Evolutionary conservation across 2,329 filamentous ascomycete species (phyloP).

Genomic region (Podosphaera leucotricha): DNA sequence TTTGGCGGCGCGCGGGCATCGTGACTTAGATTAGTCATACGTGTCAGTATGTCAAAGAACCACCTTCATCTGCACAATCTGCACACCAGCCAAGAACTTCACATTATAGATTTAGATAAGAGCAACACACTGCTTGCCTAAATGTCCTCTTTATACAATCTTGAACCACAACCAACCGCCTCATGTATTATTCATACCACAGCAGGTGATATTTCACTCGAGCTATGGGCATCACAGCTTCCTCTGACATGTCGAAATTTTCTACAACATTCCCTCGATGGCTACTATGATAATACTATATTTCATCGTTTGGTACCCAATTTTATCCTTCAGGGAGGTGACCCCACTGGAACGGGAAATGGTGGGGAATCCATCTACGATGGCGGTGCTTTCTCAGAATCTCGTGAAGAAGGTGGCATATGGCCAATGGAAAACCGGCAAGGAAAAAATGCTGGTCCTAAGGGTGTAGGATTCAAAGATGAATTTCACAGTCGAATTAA

Average conservation of each 20-base stretch:
- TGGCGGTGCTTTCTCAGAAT: constrained; percentile 42
- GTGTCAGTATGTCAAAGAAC: too few relatives aligned
- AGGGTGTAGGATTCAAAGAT: constrained; percentile 44
- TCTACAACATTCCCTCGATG: constrained; percentile 79
- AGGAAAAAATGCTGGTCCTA: constrained; percentile 34
- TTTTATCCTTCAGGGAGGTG: constrained; percentile 86
- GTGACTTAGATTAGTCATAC: too few relatives aligned
- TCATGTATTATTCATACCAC: constrained; percentile 83
- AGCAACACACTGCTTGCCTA: constrained; percentile 1
- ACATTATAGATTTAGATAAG: neutral
- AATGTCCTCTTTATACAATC: constrained; percentile 84
- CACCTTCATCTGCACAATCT: too few relatives aligned
- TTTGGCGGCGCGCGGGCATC: too few relatives aligned
- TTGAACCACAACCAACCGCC: constrained; percentile 81
- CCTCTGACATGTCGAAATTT: constrained; percentile 88
- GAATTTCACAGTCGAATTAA: constrained; percentile 83
- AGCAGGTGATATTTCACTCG: constrained; percentile 66
- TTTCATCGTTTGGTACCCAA: constrained; percentile 84
- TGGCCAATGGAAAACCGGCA: constrained; percentile 37
- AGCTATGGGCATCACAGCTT: constrained; percentile 86
- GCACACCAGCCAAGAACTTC: too few relatives aligned
- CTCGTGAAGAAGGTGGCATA: constrained; percentile 15
- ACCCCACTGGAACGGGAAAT: constrained; percentile 77
- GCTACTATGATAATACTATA: constrained; percentile 81
- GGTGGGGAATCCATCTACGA: constrained; percentile 87